phyloP scores from a whole-genome alignment of 495 filamentous ascomycete genomes.

The Cenococcum geophilum region DNA sequence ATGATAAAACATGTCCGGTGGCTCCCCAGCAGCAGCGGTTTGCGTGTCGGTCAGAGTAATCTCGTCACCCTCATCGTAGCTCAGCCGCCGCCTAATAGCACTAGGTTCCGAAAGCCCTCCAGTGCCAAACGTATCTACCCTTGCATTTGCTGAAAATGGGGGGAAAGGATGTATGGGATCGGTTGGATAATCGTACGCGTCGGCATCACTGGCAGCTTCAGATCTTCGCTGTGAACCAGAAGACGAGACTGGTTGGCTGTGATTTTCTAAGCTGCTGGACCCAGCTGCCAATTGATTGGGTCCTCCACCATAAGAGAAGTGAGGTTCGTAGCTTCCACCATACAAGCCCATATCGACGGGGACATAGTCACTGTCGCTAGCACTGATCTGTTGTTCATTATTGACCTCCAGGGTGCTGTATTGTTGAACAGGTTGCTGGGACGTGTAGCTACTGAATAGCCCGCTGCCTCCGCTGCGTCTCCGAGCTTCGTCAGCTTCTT shows the following conservation, averaged over 20 bases:
- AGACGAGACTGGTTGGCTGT: slow-evolving; percentile 34
- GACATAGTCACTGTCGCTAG: slow-evolving; percentile 65
- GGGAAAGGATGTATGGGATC: slow-evolving; percentile 57
- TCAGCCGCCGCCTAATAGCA: slow-evolving; percentile 59
- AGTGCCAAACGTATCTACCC: slow-evolving; percentile 76
- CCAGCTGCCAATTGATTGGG: slow-evolving; percentile 30
- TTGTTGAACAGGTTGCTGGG: slow-evolving; percentile 23
- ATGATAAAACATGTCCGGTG: slow-evolving; percentile 90
- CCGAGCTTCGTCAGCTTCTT: slow-evolving; percentile 51
- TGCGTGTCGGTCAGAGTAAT: slow-evolving; percentile 48
- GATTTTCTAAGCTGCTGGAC: slow-evolving; percentile 21
- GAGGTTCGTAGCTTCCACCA: slow-evolving; percentile 67
- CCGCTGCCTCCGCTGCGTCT: slow-evolving; percentile 46
- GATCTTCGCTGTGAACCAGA: slow-evolving; percentile 37
- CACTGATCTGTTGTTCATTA: slow-evolving; percentile 38
- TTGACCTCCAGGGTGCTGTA: slow-evolving; percentile 1
- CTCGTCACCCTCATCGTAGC: slow-evolving; percentile 94
- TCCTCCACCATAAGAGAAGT: slow-evolving; percentile 66
- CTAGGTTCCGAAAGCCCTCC: slow-evolving; percentile 74
- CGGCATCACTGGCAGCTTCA: slow-evolving; percentile 28
- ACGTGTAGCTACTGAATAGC: slow-evolving; percentile 30
- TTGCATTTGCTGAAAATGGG: slow-evolving; percentile 47
- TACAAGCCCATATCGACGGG: slow-evolving; percentile 66
- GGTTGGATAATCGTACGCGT: slow-evolving; percentile 22
- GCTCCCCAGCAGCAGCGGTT: slow-evolving; percentile 54